These are phyloP conservation scores for Candida arabinofermentans DNA, from an alignment of 805 yeast species.

Conservation along the genomic window DNA sequence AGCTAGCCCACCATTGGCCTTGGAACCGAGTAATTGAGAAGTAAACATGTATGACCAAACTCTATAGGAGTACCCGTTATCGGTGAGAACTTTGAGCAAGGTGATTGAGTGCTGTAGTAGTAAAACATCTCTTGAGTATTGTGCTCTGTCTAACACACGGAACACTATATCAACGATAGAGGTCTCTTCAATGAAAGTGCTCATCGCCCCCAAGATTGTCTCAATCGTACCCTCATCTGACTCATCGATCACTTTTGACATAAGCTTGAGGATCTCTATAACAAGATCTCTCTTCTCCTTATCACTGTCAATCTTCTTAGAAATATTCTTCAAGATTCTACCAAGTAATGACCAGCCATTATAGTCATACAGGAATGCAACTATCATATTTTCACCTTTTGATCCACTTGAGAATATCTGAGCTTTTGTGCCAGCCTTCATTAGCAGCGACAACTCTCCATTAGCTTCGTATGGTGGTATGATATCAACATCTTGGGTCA, in stretches of 20 bases:
- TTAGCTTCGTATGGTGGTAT: slow-evolving; percentile 48
- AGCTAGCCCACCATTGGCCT: slow-evolving; percentile 63
- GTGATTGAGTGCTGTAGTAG: slow-evolving; percentile 43
- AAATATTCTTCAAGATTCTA: slow-evolving; percentile 63
- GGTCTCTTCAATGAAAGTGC: slow-evolving; percentile 30
- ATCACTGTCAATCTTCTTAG: slow-evolving; percentile 36
- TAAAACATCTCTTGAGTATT: slow-evolving; percentile 49
- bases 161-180: slow-evolving; percentile 51
- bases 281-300: slow-evolving; percentile 38
- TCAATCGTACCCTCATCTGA: slow-evolving; percentile 29
- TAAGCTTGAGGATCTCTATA: slow-evolving; percentile 46
- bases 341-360: slow-evolving; percentile 90
- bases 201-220: slow-evolving; percentile 30
- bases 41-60: slow-evolving; percentile 78
- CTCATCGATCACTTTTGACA: slow-evolving; percentile 43
- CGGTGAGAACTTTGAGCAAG: slow-evolving; percentile 44
- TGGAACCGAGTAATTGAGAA: slow-evolving; percentile 59
- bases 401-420: slow-evolving; percentile 50
- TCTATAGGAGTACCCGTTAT: slow-evolving; percentile 50
- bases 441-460: slow-evolving; percentile 41
- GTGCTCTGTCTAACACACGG: slow-evolving; percentile 62
- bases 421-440: slow-evolving; percentile 60
- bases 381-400: slow-evolving; percentile 28
- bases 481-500: slow-evolving; percentile 39
- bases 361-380: slow-evolving; percentile 67